Percentiles rank a stretch among this genome's conserved stretches.
These are phyloP conservation scores for Pythium aquatile DNA, from an alignment of 352 stramenopile genomes.

Conservation along the genomic window DNA sequence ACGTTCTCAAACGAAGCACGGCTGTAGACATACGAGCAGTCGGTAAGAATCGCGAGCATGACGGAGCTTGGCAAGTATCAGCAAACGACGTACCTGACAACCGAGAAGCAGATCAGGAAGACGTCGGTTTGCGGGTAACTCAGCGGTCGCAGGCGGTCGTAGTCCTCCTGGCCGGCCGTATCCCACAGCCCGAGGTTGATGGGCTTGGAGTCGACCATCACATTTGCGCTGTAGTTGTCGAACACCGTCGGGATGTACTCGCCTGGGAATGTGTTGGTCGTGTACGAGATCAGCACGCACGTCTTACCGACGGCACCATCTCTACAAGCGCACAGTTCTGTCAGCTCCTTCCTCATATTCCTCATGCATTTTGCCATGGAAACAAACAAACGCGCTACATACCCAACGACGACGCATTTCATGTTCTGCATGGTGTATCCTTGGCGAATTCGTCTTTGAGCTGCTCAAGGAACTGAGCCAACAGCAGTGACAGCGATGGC, in stretches of 20 bases:
- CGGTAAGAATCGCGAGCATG: neutral
- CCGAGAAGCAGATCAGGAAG: conserved; percentile 96
- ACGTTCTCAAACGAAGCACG: conserved; percentile 95
- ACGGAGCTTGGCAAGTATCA: no score
- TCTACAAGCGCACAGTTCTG: conserved; percentile 31
- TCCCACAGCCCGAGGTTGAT: conserved; percentile 97
- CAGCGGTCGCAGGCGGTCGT: conserved; percentile 93
- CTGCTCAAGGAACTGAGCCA: neutral
- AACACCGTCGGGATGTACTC: conserved; percentile 97
- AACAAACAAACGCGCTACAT: conserved; percentile 21
- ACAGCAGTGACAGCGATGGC: neutral
- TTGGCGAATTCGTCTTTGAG: conserved; percentile 20
- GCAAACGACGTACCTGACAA: conserved; percentile 65
- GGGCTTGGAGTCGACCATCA: conserved; percentile 92
- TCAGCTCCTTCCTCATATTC: neutral
- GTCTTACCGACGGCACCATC: conserved; percentile 96
- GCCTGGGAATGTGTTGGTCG: conserved; percentile 95
- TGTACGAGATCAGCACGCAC: conserved; percentile 97
- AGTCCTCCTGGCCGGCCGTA: conserved; percentile 97
- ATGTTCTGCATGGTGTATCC: conserved; percentile 91
- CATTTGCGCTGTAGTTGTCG: conserved; percentile 93
- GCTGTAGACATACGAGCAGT: conserved; percentile 30
- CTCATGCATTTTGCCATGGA: neutral
- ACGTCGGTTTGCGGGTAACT: conserved; percentile 97
- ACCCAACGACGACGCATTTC: conserved; percentile 93